These are phyloP conservation scores for Vitis amurensis DNA, from an alignment of 164 flowering plant genomes.

Conservation along the genomic window DNA sequence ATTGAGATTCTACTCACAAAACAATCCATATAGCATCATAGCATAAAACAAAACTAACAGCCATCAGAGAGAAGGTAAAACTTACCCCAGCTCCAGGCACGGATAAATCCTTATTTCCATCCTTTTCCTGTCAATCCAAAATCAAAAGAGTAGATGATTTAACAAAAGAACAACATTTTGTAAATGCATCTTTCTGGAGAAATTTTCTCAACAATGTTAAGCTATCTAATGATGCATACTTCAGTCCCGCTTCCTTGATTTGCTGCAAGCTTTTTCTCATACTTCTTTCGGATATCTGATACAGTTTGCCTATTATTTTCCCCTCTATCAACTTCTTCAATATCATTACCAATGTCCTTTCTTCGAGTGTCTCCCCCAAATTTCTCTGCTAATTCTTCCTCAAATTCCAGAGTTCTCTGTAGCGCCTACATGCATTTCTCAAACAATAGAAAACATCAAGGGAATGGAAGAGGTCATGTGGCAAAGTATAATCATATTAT, in stretches of 20 bases:
- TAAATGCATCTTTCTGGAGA: not conserved
- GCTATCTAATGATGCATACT: slow-evolving; percentile 33
- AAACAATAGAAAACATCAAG: slow-evolving; percentile 7
- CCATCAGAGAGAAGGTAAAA: not conserved
- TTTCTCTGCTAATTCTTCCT: slow-evolving; percentile 92
- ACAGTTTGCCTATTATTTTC: slow-evolving; percentile 56
- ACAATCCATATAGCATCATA: not conserved
- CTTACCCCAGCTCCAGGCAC: slow-evolving; percentile 98
- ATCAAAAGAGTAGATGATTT: slow-evolving; percentile 9
- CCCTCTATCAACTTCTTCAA: slow-evolving; percentile 59
- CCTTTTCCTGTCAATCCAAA: slow-evolving; percentile 55
- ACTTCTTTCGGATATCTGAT: slow-evolving; percentile 87
- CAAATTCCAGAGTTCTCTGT: slow-evolving; percentile 92
- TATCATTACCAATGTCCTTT: slow-evolving; percentile 49
- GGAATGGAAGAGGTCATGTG: not conserved
- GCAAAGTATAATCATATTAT: not conserved
- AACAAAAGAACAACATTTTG: not conserved
- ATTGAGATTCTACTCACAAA: not conserved
- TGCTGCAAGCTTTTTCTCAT: slow-evolving; percentile 87
- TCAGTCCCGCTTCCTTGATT: slow-evolving; percentile 58
- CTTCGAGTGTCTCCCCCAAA: slow-evolving; percentile 76
- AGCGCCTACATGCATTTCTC: slow-evolving; percentile 54
- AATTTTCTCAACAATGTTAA: not conserved
- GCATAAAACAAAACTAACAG: slow-evolving; percentile 2
- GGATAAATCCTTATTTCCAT: slow-evolving; percentile 59